Conservation (phyloP, 805 yeast genomes). For the Candida boleticola region DNA sequence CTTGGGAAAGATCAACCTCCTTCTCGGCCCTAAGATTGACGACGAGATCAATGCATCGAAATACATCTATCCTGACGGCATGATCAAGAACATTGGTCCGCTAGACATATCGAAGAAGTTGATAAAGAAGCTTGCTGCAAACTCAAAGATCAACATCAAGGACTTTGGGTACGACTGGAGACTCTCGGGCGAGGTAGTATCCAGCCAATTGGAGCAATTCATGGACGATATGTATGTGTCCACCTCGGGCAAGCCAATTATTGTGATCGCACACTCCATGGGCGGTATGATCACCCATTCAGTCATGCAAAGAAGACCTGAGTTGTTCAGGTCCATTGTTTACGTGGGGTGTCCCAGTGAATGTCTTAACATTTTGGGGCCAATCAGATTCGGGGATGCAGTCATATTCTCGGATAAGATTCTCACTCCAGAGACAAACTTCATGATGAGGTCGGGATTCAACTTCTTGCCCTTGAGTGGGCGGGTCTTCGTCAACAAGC, state of each 20-base stretch:
- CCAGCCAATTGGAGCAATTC: constrained; percentile 50
- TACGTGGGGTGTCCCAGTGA: constrained; percentile 84
- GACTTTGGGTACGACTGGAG: constrained; percentile 97
- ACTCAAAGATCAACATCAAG: constrained; percentile 59
- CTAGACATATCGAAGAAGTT: constrained; percentile 71
- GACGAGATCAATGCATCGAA: constrained; percentile 62
- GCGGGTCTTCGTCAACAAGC: constrained; percentile 63
- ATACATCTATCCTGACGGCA: constrained; percentile 66
- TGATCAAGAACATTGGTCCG: constrained; percentile 82
- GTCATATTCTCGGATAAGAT: constrained; percentile 73
- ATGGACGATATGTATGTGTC: constrained; percentile 44
- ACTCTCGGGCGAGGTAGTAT: constrained; percentile 56
- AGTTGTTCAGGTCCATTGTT: constrained; percentile 67
- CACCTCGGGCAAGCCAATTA: constrained; percentile 54
- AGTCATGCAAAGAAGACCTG: constrained; percentile 66
- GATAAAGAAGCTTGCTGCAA: constrained; percentile 48
- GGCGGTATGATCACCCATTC: constrained; percentile 88
- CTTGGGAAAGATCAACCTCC: constrained; percentile 63
- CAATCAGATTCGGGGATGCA: constrained; percentile 77
- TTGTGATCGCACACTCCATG: constrained; percentile 89
- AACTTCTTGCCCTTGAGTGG: constrained; percentile 77
- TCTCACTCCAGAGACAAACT: constrained; percentile 76
- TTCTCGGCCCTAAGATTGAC: constrained; percentile 68
- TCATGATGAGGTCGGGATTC: constrained; percentile 84
- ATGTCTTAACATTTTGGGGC: constrained; percentile 85